These are phyloP conservation scores for Trichocladium uniseriatum DNA, from an alignment of 495 filamentous ascomycete genomes.

Conservation along the genomic window DNA sequence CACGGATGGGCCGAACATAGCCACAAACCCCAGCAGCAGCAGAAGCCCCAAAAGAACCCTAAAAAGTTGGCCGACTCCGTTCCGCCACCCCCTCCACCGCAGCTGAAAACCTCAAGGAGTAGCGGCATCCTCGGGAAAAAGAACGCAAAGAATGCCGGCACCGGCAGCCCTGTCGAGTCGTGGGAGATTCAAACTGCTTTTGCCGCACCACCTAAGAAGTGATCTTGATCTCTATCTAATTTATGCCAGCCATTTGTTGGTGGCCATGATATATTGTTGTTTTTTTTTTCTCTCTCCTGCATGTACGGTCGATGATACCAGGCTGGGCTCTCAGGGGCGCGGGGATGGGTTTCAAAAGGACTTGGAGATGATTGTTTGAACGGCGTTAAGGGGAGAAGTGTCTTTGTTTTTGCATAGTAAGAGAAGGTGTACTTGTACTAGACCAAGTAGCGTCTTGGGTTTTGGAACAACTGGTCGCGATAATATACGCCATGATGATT, in stretches of 20 bases:
- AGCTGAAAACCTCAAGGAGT: conserved; percentile 3
- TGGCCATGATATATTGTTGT: background rate
- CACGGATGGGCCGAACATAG: conserved; percentile 16
- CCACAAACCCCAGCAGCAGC: conserved; percentile 10
- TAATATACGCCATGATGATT: too few species aligned
- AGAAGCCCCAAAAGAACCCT: conserved; percentile 5
- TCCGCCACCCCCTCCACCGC: conserved; percentile 7
- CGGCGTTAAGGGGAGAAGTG: background rate
- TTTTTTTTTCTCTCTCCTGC: background rate
- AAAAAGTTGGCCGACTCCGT: background rate
- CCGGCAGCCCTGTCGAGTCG: conserved; percentile 21
- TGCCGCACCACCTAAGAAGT: conserved; percentile 20
- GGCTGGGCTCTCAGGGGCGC: background rate
- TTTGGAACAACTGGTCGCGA: too few species aligned
- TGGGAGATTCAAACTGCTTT: conserved; percentile 24
- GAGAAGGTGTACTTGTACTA: too few species aligned
- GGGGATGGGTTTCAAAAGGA: background rate
- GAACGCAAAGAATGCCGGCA: conserved; percentile 1
- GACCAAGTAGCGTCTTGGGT: too few species aligned
- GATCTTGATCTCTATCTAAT: background rate
- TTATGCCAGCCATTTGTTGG: background rate
- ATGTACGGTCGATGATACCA: background rate
- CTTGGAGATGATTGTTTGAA: background rate
- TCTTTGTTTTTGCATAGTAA: too few species aligned
- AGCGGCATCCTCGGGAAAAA: conserved; percentile 11